A percentile compares a stretch with the other conserved stretches of the same genome.
phyloP scores from a whole-genome alignment of 169 alveolate genomes.

The Sarcocystis neurona region DNA sequence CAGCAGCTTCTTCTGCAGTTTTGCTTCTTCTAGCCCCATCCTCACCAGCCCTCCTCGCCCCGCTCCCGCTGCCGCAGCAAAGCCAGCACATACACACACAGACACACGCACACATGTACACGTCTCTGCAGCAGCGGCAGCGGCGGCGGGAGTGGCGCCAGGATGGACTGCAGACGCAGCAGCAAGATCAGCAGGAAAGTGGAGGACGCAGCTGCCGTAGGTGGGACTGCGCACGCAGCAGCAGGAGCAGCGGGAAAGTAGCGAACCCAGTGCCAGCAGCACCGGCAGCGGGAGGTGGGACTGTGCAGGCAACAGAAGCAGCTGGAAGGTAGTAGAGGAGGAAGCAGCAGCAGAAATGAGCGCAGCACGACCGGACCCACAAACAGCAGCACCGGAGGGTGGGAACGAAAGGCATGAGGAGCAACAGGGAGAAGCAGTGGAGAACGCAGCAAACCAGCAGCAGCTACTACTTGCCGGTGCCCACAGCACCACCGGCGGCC shows the following conservation, averaged over 20 bases:
- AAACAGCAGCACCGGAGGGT: background rate
- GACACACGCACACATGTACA: too few relatives aligned
- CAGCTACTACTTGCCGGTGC: background rate
- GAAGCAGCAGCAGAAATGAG: conserved; percentile 2
- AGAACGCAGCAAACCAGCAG: background rate
- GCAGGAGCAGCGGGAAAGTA: background rate
- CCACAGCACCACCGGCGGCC: background rate
- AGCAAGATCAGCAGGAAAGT: background rate
- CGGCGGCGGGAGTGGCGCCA: background rate
- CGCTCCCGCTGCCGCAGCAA: too few relatives aligned
- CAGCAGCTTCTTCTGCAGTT: conserved; percentile 15
- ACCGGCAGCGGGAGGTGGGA: background rate
- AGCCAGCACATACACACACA: too few relatives aligned
- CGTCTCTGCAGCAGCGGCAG: background rate
- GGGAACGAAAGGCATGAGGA: background rate
- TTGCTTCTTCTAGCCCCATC: background rate
- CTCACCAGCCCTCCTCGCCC: too few relatives aligned
- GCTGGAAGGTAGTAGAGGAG: too few relatives aligned
- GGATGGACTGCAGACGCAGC: background rate
- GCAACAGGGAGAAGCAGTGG: background rate
- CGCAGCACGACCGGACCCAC: conserved; percentile 20
- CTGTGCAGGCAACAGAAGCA: background rate
- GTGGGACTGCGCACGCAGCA: background rate
- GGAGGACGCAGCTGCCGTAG: background rate
- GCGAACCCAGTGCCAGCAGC: background rate